Conservation (phyloP, 2,329 filamentous ascomycete genomes). For the Calonectria fujianensis region DNA sequence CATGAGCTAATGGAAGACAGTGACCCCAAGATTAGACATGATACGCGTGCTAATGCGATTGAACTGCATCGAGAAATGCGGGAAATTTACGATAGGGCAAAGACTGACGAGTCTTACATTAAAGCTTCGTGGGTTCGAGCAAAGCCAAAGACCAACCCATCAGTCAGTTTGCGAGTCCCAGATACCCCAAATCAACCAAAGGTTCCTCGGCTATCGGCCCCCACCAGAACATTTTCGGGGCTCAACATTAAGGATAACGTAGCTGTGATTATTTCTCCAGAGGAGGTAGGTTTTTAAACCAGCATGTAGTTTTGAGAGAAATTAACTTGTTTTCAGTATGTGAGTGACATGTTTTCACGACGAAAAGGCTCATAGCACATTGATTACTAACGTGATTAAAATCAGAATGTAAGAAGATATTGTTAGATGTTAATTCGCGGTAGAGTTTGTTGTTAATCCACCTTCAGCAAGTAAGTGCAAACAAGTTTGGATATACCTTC, state of each 20-base stretch:
- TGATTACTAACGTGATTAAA: not conserved
- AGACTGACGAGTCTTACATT: not conserved
- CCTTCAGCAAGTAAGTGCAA: not conserved
- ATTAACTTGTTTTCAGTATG: not conserved
- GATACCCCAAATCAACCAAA: not conserved
- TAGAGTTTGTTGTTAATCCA: not conserved
- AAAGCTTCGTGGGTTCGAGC: not conserved
- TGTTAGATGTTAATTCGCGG: no score
- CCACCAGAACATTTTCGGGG: not conserved
- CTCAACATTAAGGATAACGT: not conserved
- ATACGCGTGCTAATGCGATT: not conserved
- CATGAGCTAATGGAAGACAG: not conserved
- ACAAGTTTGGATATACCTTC: no score
- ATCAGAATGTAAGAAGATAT: not conserved
- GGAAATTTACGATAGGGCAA: not conserved
- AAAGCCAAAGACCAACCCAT: not conserved
- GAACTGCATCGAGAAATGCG: not conserved
- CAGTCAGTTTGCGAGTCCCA: not conserved
- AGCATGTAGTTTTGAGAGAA: no score
- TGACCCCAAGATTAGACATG: no score
- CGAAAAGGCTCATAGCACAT: rapidly evolving
- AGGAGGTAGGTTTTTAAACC: not conserved
- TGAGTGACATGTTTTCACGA: not conserved
- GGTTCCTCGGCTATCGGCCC: not conserved
- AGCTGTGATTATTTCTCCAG: not conserved